Evolutionary conservation across 164 flowering plant genomes (phyloP).

Genomic region (Warburgia ugandensis): DNA sequence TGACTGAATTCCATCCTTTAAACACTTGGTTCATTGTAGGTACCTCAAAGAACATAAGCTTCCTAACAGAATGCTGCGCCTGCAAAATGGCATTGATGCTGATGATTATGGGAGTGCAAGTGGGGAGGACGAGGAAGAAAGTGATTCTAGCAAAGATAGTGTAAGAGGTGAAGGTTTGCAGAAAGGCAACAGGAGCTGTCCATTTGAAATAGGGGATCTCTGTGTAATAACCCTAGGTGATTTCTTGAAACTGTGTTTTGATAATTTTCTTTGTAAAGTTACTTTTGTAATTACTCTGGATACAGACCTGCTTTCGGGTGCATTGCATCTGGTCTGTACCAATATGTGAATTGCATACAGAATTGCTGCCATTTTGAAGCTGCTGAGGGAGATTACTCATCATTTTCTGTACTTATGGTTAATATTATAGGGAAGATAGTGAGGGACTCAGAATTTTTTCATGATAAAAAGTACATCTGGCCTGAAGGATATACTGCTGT

Average conservation of each 20-base stretch:
- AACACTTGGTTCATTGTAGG: conserved; percentile 34
- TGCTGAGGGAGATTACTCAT: conserved; percentile 6
- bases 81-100: conserved; percentile 31
- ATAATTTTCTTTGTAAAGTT: neutral
- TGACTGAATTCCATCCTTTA: too few relatives aligned
- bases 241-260: neutral
- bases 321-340: too few relatives aligned
- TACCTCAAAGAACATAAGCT: conserved; percentile 67
- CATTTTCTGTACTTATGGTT: neutral
- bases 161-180: conserved; percentile 18
- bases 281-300: too few relatives aligned
- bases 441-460: conserved; percentile 55
- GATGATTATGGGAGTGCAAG: conserved; percentile 31
- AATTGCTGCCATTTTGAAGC: too few relatives aligned
- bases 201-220: conserved; percentile 49
- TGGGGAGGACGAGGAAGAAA: conserved; percentile 37
- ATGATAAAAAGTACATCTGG: conserved; percentile 42
- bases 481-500: conserved; percentile 75
- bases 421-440: conserved; percentile 53
- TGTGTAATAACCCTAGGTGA: conserved; percentile 58
- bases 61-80: conserved; percentile 50
- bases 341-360: too few relatives aligned
- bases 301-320: too few relatives aligned
- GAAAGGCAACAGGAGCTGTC: conserved; percentile 25
- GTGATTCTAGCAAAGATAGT: conserved; percentile 34